Evolutionary conservation across 192 early-diverging fungal genomes (phyloP).

Genomic region (Glomus cerebriforme): DNA sequence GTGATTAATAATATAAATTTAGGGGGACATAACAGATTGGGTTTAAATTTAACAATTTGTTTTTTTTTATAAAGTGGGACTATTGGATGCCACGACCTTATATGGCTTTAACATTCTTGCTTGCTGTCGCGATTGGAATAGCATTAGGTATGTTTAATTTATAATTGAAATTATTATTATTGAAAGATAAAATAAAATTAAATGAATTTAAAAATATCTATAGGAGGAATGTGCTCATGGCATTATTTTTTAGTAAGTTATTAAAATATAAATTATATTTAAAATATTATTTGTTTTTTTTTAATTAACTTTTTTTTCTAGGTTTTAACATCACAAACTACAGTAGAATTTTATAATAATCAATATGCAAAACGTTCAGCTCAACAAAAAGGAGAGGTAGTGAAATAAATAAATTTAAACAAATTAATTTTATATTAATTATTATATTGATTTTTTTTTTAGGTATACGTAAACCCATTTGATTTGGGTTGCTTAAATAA

Average conservation of each 20-base stretch:
- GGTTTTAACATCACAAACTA: slow-evolving; percentile 60
- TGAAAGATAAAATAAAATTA: no score
- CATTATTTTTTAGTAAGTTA: slow-evolving; percentile 60
- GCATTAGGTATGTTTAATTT: slow-evolving; percentile 41
- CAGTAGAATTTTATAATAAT: slow-evolving; percentile 65
- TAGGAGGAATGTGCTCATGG: slow-evolving; percentile 57
- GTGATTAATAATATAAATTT: slow-evolving; percentile 31
- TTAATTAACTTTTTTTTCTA: slow-evolving; percentile 27
- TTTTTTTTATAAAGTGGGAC: slow-evolving; percentile 47
- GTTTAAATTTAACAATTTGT: not conserved
- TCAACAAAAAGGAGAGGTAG: slow-evolving; percentile 52
- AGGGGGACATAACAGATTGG: no score
- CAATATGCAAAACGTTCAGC: slow-evolving; percentile 50
- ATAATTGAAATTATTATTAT: no score
- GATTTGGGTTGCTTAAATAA: slow-evolving; percentile 49
- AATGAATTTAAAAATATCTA: not conserved
- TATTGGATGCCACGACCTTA: slow-evolving; percentile 54
- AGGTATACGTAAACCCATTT: slow-evolving; percentile 48
- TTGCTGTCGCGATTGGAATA: slow-evolving; percentile 56
- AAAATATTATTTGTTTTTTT: not conserved
- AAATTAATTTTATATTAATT: not conserved
- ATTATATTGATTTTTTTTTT: not conserved
- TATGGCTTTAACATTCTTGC: slow-evolving; percentile 51
- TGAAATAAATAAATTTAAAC: not conserved
- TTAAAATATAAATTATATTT: not conserved